Evolutionary conservation across 1,284 basidiomycete species (phyloP), one percentile per base, ranked within the genome.

Genomic region (Ceratobasidium sp.): DNA sequence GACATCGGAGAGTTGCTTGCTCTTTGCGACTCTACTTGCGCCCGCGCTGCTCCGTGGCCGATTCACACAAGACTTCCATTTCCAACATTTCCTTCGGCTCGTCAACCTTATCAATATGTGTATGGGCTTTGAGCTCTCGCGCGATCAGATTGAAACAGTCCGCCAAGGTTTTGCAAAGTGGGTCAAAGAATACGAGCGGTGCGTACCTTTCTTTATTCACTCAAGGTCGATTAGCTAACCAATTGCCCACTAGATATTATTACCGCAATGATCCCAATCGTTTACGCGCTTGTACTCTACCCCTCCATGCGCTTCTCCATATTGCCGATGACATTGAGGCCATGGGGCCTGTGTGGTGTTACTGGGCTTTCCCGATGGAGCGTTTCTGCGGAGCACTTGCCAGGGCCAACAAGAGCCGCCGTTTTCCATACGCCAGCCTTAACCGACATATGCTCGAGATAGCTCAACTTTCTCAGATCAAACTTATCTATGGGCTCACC

Each of bases 161-260:
- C 71, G 81, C 0, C 22, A 56, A 1, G 84, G 83, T 0, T 84
- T 87, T 67, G 76, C 79, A 0, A 17, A 75, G 4, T 88, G 86
- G 86, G 86, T 87, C 0, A 2, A 79, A 50, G 73, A 82, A 8
- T 88, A 85, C 76, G 85, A 88, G 79, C 63, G 74, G 86, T 87
- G 63, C 78, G 8, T 27, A 1, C 45, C 50, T 19, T 64, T n/a
- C n/a, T n/a, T n/a, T n/a, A n/a, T n/a, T n/a, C n/a, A n/a, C n/a
- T n/a, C n/a, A n/a, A n/a, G n/a, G n/a, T n/a, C n/a, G n/a, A n/a
- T n/a, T 48, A 44, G 9, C 22, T 54, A 17, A 51, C 47, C 3
- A 56, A 27, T 47, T 75, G 31, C 22, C 33, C 54, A n/a, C 41
- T 47, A 86, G 85, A 33, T 64, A 83, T 0, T 87, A 86, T 74